These are phyloP conservation scores for Comarum palustre DNA, from an alignment of 306 rosid species.

Conservation along the genomic window DNA sequence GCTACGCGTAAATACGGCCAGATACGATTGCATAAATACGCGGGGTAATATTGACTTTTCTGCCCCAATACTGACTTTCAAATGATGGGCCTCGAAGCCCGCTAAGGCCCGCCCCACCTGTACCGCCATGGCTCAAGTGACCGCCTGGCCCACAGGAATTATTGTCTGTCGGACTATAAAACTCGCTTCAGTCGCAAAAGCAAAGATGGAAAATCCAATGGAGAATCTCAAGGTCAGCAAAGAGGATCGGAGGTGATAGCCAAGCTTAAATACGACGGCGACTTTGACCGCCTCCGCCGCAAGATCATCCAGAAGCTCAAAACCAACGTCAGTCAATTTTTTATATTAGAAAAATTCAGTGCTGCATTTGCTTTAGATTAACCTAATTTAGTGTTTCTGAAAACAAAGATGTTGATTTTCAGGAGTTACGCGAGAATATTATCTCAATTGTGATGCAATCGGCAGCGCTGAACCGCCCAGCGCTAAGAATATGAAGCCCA, in stretches of 20 bases:
- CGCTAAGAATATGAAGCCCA: conserved; percentile 83
- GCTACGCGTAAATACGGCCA: too few species aligned
- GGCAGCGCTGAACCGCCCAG: conserved; percentile 51
- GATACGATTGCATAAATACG: too few species aligned
- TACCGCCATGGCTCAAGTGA: too few species aligned
- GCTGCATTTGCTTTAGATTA: not conserved
- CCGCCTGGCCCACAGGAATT: too few species aligned
- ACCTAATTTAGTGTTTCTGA: conserved; percentile 21
- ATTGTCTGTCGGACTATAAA: not conserved
- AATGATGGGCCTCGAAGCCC: too few species aligned
- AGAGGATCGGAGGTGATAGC: conserved; percentile 74
- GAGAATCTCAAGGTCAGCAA: conserved; percentile 34
- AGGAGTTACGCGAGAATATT: conserved; percentile 68
- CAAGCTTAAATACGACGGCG: conserved; percentile 91
- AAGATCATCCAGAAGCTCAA: conserved; percentile 79
- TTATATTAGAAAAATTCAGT: too few species aligned
- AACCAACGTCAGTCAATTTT: conserved; percentile 45
- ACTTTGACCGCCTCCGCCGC: conserved; percentile 82
- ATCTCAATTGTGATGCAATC: conserved; percentile 64
- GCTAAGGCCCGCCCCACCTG: too few species aligned
- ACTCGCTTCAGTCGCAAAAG: not conserved
- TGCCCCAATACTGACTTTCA: too few species aligned
- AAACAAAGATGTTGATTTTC: conserved; percentile 17
- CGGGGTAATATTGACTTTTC: too few species aligned
- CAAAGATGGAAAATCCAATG: conserved; percentile 12